Evolutionary conservation across 352 stramenopile species (phyloP).

Genomic region (Phytophthora citrophthora): DNA sequence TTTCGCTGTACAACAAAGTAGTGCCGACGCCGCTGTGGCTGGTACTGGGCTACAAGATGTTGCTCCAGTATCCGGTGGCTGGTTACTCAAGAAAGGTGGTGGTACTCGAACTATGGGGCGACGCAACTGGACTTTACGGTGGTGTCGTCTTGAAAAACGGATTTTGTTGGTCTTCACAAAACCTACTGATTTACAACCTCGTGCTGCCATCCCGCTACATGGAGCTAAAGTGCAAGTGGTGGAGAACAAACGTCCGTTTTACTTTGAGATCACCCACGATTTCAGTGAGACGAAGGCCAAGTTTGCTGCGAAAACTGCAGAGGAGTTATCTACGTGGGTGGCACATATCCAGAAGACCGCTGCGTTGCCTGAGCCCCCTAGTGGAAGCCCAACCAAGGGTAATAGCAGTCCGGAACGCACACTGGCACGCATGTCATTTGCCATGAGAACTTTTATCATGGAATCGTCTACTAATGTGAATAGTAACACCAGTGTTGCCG

Average conservation of each 20-base stretch:
- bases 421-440: slow-evolving; percentile 74
- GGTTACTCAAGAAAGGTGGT: slow-evolving; percentile 85
- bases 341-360: slow-evolving; percentile 58
- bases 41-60: slow-evolving; percentile 18
- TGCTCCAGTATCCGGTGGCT: slow-evolving; percentile 42
- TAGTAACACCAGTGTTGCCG: slow-evolving; percentile 8
- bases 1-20: slow-evolving; percentile 69
- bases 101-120: slow-evolving; percentile 76
- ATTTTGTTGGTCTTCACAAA: slow-evolving; percentile 76
- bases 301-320: slow-evolving; percentile 68
- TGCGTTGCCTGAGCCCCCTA: slow-evolving; percentile 52
- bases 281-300: slow-evolving; percentile 81
- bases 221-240: slow-evolving; percentile 66
- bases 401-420: slow-evolving; percentile 48
- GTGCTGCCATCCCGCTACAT: slow-evolving; percentile 70
- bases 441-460: slow-evolving; percentile 82
- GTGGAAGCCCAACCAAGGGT: slow-evolving; percentile 44
- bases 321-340: slow-evolving; percentile 71
- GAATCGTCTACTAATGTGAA: slow-evolving; percentile 40
- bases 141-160: slow-evolving; percentile 79
- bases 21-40: slow-evolving; percentile 1
- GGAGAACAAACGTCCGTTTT: slow-evolving; percentile 75
- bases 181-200: slow-evolving; percentile 55
- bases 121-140: slow-evolving; percentile 78
- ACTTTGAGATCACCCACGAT: slow-evolving; percentile 81